Evolutionary conservation across 176 grass and related monocot species (phyloP), one percentile per base, ranked within the genome.

Genomic region (Triticum urartu): DNA sequence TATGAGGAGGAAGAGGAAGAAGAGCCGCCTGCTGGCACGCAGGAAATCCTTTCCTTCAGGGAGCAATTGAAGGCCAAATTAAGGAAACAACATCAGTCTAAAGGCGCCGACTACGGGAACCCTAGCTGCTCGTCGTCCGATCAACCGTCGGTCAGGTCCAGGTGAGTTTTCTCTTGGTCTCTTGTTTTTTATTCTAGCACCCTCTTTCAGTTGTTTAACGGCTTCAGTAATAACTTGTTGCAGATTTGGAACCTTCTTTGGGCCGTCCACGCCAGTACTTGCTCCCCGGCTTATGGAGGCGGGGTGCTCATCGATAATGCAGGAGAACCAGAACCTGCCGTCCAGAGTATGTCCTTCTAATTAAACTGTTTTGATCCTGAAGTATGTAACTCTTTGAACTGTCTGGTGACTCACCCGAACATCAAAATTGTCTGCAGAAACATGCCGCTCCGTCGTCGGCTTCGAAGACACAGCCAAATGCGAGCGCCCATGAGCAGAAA

Each of bases 171-270:
- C 8, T 9, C 14, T 75, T 2, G 7, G 18, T 70, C 9, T 12
- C 58, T 21, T 64, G 6, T 11, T 75, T 11, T 1, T 30, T 2
- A 20, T 36, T 64, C 9, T 56, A 32, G 17, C 24, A 47, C 61
- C 45, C 8, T 20, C 6, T 48, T 45, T 8, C 12, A n/a, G 13
- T 20, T 30, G 26, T 43, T 43, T 86, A 18, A 83, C 13, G 2
- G 15, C 2, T 26, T 77, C 28, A 36, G 14, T 11, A 72, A 43
- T 35, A 52, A 54, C 50, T 11, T 70, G 36, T 59, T 88, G 18
- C 62, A 95, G 95, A 81, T 98, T 92, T 68, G 95, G 95, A 47
- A 93, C 60, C 48, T 98, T 98, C 84, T 95, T 98, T 88, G 96
- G 93, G 15, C 91, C 93, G 75, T 95, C 96, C 18, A 75, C 80